A percentile compares a stretch with the other conserved stretches of the same genome.
Conservation (phyloP, 495 filamentous ascomycete species). For the Elaphomyces granulatus region DNA sequence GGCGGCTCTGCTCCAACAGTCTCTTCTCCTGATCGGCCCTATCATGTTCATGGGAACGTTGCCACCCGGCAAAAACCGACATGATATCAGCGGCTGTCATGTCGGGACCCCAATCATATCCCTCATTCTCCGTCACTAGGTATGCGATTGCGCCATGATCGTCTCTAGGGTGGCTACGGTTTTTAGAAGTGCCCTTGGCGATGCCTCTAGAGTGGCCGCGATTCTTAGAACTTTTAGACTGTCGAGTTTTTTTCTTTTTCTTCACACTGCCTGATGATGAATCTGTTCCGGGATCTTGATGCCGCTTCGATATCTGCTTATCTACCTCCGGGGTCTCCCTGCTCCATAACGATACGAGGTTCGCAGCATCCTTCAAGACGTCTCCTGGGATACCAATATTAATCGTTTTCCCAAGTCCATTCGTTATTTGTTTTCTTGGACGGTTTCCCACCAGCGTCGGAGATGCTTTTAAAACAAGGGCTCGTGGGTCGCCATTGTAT, state of each 20-base stretch:
- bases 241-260: neutral
- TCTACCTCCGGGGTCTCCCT: neutral
- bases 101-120: neutral
- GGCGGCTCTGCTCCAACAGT: too few species aligned
- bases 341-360: neutral
- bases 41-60: neutral
- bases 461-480: neutral
- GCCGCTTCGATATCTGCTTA: neutral
- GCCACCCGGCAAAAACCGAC: neutral
- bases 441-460: too few species aligned
- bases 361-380: neutral
- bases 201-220: neutral
- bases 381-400: neutral
- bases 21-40: too few species aligned
- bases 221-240: neutral
- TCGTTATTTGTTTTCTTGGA: neutral
- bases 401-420: neutral
- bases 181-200: neutral
- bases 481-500: neutral
- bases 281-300: too few species aligned
- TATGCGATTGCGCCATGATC: neutral
- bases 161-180: neutral
- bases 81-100: neutral
- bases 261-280: too few species aligned
- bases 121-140: neutral